Evolutionary conservation across 2,329 filamentous ascomycete genomes (phyloP).

Genomic region (Trichoderma arundinaceum): DNA sequence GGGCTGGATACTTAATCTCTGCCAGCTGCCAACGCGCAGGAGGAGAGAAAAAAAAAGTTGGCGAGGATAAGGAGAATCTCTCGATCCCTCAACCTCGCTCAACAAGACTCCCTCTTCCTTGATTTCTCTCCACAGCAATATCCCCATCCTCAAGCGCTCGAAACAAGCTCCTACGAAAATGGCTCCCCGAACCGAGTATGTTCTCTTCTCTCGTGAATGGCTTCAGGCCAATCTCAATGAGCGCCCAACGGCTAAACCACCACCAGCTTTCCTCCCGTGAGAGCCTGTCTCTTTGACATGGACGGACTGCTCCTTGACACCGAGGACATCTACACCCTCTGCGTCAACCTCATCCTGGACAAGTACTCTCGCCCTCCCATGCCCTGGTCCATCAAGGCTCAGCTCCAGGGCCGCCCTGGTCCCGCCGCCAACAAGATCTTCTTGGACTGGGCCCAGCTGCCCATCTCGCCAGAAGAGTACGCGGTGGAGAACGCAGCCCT

Average conservation of each 20-base stretch:
- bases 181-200: conserved; percentile 54
- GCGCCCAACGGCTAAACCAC: neutral
- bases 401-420: conserved; percentile 68
- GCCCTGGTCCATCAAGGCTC: conserved; percentile 95
- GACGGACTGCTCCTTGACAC: conserved; percentile 94
- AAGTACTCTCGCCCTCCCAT: conserved; percentile 74
- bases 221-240: neutral
- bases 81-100: neutral
- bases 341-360: conserved; percentile 80
- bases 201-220: neutral
- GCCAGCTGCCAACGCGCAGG: neutral
- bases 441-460: conserved; percentile 83
- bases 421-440: conserved; percentile 61
- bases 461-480: conserved; percentile 75
- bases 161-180: conserved; percentile 39
- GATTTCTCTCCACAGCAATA: neutral
- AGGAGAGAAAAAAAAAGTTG: neutral
- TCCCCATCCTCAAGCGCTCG: neutral
- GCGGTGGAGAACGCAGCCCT: conserved; percentile 61
- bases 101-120: neutral
- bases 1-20: neutral
- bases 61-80: neutral
- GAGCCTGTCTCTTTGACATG: conserved; percentile 98
- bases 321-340: conserved; percentile 85
- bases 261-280: conserved; percentile 73